Evolutionary conservation across 2,329 filamentous ascomycete genomes (phyloP).

Genomic region (Raffaelea ambrosiae): DNA sequence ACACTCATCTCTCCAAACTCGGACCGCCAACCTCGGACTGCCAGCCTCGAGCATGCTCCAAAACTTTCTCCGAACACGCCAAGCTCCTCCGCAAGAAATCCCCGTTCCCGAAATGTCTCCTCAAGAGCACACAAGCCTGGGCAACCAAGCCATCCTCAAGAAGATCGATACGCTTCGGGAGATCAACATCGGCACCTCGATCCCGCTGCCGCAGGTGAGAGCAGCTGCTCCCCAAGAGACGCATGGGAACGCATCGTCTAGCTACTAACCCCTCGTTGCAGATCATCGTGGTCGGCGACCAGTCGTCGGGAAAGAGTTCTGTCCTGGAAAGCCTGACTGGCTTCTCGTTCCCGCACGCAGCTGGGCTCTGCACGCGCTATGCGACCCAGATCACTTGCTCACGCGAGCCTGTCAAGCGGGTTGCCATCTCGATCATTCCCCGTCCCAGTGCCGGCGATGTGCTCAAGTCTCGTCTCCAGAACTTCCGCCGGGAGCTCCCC

Average conservation of each 20-base stretch:
- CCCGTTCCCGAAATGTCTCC: no score
- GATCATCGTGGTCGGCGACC: constrained; percentile 66
- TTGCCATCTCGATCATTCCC: constrained; percentile 20
- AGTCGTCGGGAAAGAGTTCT: constrained; percentile 68
- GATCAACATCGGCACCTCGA: constrained; percentile 15
- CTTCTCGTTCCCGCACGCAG: constrained; percentile 17
- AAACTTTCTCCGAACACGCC: no score
- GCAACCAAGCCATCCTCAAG: constrained; percentile 14
- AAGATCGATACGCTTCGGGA: constrained; percentile 20
- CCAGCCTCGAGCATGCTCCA: no score
- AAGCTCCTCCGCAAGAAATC: no score
- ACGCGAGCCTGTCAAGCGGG: constrained; percentile 16
- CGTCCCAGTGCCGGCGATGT: constrained; percentile 10
- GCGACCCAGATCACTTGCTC: constrained; percentile 19
- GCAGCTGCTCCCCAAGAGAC: no score
- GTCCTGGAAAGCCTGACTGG: constrained; percentile 50
- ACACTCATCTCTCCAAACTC: no score
- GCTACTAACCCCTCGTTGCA: constrained; percentile 22
- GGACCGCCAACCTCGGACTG: no score
- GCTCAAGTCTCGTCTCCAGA: constrained; percentile 9
- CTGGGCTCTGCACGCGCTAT: constrained; percentile 17
- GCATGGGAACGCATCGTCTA: no score
- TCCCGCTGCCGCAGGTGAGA: constrained; percentile 18
- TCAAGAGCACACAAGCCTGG: constrained; percentile 5
- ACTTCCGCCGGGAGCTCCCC: constrained; percentile 18